Evolutionary conservation across 106 monocot species (phyloP), one percentile per base, ranked within the genome.

Genomic region (Acorus calamus): DNA sequence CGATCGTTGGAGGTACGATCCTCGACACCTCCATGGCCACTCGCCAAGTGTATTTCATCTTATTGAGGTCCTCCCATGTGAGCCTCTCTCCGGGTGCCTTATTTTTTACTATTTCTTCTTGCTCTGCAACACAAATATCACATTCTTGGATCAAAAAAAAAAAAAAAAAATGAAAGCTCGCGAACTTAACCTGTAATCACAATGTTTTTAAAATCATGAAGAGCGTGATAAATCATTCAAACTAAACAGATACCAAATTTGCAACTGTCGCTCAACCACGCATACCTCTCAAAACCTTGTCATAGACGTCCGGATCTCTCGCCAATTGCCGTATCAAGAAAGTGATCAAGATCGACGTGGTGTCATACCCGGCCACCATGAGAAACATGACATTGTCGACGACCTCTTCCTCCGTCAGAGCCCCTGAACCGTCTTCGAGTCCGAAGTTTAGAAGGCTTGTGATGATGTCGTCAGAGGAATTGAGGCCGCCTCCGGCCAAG

Each of bases 301-400:
- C 57, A 7, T 42, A 49, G 46, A 47, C 64, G n/a, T 4, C 14
- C 0, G 61, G 80, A 60, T 80, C 68, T 0, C 49, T 63, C 1
- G 71, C 71, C 11, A 80, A 76, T 7, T 80, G 80, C 57, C 76
- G 76, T 52, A 76, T 13, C 6, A 80, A 66, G 71, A 80, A 72
- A 6, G 76, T 76, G 43, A 80, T 48, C 9, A 76, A 46, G 41
- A 62, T 52, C 47, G 80, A 56, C 0, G 80, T 63, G 0, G 80
- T 80, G 13, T 76, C 80, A 13, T 71, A 45, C 6, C 76, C 80
- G 14, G 76, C 76, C 5, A 68, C 8, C 67, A 80, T 67, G 47
- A 68, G 44, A 11, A 76, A 13, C 47, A 76, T 53, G 4, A 71
- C 44, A 13, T 76, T 80, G 68, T 80, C 71, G 3, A 80, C 14